Evolutionary conservation across 257 asterid genomes (phyloP).

Genomic region (Salvia hispanica): DNA sequence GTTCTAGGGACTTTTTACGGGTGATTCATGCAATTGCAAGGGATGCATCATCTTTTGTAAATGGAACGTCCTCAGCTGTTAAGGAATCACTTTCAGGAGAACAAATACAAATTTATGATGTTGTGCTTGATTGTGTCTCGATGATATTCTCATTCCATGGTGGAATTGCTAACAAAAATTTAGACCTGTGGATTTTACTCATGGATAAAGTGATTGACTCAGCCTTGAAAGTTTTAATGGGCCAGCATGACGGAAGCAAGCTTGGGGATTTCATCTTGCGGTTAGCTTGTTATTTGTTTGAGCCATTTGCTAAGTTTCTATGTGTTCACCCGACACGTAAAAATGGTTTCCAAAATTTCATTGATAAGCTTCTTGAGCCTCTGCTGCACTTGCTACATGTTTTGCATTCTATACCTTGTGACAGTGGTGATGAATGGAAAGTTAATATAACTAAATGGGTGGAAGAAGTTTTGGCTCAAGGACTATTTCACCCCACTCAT

Average conservation of each 20-base stretch:
- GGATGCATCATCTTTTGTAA: constrained; percentile 45
- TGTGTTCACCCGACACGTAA: constrained; percentile 76
- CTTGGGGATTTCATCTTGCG: constrained; percentile 46
- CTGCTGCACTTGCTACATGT: constrained; percentile 57
- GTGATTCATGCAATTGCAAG: constrained; percentile 56
- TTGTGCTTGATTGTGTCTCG: constrained; percentile 59
- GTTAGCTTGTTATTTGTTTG: constrained; percentile 59
- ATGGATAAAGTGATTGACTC: constrained; percentile 52
- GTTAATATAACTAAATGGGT: constrained; percentile 47
- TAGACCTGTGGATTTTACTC: constrained; percentile 68
- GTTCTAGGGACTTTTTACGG: constrained; percentile 62
- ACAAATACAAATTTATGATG: constrained; percentile 45
- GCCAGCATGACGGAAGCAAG: constrained; percentile 50
- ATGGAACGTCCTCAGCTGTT: constrained; percentile 22
- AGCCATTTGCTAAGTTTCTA: constrained; percentile 77
- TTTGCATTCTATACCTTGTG: constrained; percentile 41
- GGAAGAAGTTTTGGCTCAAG: constrained; percentile 80
- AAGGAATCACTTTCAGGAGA: constrained; percentile 38
- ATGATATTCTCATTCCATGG: constrained; percentile 70
- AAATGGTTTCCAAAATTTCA: constrained; percentile 63
- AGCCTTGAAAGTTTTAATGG: constrained; percentile 42
- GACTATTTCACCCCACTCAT: constrained; percentile 80
- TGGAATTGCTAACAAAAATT: constrained; percentile 69
- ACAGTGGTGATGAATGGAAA: constrained; percentile 42
- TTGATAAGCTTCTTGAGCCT: constrained; percentile 80